These are phyloP conservation scores for Gracilariopsis chorda DNA, from an alignment of 23 red algal genomes.

Conservation along the genomic window DNA sequence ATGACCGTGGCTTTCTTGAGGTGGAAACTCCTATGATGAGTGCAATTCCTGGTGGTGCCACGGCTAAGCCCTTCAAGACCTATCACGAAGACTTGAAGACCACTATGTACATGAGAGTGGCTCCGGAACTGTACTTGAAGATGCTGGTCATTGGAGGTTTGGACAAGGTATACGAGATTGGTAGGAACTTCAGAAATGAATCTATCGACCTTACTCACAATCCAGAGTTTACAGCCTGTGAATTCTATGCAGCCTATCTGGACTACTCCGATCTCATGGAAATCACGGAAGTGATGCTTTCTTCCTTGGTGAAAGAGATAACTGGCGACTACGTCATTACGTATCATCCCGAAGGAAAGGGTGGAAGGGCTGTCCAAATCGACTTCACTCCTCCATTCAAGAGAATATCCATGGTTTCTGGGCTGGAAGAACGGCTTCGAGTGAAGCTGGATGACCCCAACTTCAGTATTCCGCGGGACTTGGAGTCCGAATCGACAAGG, in stretches of 20 bases:
- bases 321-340: slow-evolving; percentile 56
- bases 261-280: slow-evolving; percentile 97
- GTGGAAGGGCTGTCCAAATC: slow-evolving; percentile 62
- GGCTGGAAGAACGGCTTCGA: slow-evolving; percentile 61
- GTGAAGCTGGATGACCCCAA: slow-evolving; percentile 1
- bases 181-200: slow-evolving; percentile 97
- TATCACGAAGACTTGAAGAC: slow-evolving; percentile 94
- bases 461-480: slow-evolving; percentile 49
- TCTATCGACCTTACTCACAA: slow-evolving; percentile 98
- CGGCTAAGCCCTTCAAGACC: slow-evolving; percentile 91
- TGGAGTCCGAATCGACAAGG: slow-evolving; percentile 34
- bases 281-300: slow-evolving; percentile 88
- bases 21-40: slow-evolving; percentile 99
- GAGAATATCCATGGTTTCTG: slow-evolving; percentile 81
- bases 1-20: slow-evolving; percentile 86
- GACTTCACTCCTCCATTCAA: slow-evolving; percentile 94
- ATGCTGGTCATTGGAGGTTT: slow-evolving; percentile 97
- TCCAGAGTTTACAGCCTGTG: slow-evolving; percentile 98
- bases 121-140: slow-evolving; percentile 97
- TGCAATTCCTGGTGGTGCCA: slow-evolving; percentile 87
- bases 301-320: slow-evolving; percentile 60
- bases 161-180: slow-evolving; percentile 96
- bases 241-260: slow-evolving; percentile 96
- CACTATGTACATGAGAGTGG: slow-evolving; percentile 97
- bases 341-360: slow-evolving; percentile 87